phyloP scores from a whole-genome alignment of 257 asterid species.

The Nicotiana tomentosiformis region DNA sequence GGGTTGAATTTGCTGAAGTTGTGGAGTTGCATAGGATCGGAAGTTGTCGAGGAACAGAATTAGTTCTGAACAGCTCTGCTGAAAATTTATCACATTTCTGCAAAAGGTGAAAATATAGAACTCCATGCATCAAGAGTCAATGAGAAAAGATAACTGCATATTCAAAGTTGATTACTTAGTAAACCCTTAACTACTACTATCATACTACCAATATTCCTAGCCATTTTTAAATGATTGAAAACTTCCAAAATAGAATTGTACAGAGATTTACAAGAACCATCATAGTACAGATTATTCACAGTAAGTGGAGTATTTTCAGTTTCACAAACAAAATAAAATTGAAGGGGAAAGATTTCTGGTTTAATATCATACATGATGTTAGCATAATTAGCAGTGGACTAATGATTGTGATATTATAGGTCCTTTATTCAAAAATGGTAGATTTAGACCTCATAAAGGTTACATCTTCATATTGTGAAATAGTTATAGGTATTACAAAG shows the following conservation, averaged over 20 bases:
- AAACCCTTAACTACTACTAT: not conserved
- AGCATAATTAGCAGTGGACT: not conserved
- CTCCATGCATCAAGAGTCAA: slow-evolving; percentile 10
- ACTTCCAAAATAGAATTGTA: not conserved
- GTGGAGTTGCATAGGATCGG: slow-evolving; percentile 83
- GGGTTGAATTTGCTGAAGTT: slow-evolving; percentile 41
- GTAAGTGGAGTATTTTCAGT: not conserved
- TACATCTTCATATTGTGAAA: not conserved
- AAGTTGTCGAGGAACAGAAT: slow-evolving; percentile 40
- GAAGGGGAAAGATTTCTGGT: not conserved
- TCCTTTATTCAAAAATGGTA: not conserved
- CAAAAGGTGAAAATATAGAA: slow-evolving; percentile 11
- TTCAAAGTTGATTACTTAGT: too few relatives aligned
- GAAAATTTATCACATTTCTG: slow-evolving; percentile 92
- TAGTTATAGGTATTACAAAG: not conserved
- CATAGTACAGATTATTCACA: too few relatives aligned
- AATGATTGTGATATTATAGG: not conserved
- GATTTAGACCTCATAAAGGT: not conserved
- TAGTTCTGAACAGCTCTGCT: slow-evolving; percentile 51
- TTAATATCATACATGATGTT: not conserved
- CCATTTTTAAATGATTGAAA: not conserved
- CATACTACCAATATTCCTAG: not conserved
- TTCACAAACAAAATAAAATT: not conserved
- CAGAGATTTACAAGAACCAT: not conserved
- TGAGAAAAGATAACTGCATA: not conserved